These are phyloP conservation scores for Chaetomium tenue DNA, from an alignment of 495 filamentous ascomycete genomes.

Conservation along the genomic window DNA sequence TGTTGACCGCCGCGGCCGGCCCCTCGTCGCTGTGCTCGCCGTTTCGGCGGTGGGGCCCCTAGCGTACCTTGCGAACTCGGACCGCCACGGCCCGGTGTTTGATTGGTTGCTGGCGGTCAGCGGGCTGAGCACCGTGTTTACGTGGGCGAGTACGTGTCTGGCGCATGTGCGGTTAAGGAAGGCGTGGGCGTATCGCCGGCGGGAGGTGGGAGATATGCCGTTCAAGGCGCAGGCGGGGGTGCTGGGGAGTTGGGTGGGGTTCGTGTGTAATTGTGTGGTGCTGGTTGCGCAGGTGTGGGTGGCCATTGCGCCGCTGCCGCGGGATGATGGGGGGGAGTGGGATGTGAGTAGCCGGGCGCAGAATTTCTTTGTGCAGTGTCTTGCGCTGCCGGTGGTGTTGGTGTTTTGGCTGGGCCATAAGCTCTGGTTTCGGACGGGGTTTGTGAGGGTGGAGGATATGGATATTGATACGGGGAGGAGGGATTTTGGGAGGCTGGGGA, in stretches of 20 bases:
- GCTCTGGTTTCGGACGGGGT: constrained; percentile 65
- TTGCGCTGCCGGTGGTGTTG: constrained; percentile 80
- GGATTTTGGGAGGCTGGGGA: constrained; percentile 72
- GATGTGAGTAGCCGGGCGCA: constrained; percentile 43
- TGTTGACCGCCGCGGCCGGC: constrained; percentile 80
- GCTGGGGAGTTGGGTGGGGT: constrained; percentile 80
- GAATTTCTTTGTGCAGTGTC: constrained; percentile 75
- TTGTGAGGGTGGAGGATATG: constrained; percentile 68
- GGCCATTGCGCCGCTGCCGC: constrained; percentile 67
- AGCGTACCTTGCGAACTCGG: constrained; percentile 69
- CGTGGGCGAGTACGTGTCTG: constrained; percentile 87
- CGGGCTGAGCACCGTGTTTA: constrained; percentile 86
- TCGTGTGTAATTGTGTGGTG: constrained; percentile 74
- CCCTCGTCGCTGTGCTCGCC: constrained; percentile 67
- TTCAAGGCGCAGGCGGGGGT: constrained; percentile 80
- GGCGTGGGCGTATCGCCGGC: constrained; percentile 71
- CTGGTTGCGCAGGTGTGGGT: constrained; percentile 90
- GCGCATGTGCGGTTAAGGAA: constrained; percentile 87
- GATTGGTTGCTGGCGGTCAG: constrained; percentile 89
- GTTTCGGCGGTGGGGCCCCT: constrained; percentile 72
- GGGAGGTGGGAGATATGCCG: constrained; percentile 73
- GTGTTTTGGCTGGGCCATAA: constrained; percentile 77
- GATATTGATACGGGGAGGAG: constrained; percentile 86
- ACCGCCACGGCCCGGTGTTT: constrained; percentile 62
- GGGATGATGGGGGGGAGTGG: background rate